phyloP scores from a whole-genome alignment of 805 yeast species.

The Cephaloascus albidus region DNA sequence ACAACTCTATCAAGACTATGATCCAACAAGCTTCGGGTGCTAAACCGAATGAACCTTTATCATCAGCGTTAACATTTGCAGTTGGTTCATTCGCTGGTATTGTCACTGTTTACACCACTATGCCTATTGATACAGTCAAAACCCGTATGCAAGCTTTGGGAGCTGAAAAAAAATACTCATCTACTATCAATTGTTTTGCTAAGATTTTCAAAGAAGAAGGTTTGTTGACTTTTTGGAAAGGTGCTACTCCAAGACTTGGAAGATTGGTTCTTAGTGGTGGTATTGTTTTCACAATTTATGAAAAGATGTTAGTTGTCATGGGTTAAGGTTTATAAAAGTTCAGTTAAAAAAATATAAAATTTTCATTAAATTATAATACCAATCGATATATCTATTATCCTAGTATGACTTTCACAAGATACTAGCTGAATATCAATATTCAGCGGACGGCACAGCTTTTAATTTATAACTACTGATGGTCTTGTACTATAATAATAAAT shows the following conservation, averaged over 20 bases:
- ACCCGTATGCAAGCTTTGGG: conserved; percentile 95
- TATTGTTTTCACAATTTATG: conserved; percentile 93
- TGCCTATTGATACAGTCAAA: conserved; percentile 94
- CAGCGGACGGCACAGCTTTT: too few species aligned
- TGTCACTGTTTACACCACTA: conserved; percentile 83
- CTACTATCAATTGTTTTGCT: conserved; percentile 76
- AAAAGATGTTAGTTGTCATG: conserved; percentile 67
- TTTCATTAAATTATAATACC: neutral
- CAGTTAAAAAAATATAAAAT: too few species aligned
- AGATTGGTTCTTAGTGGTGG: conserved; percentile 92
- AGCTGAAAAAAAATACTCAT: conserved; percentile 57
- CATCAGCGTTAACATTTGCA: conserved; percentile 71
- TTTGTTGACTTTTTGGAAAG: conserved; percentile 88
- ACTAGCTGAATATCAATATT: too few species aligned
- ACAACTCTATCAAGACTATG: conserved; percentile 75
- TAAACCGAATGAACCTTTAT: conserved; percentile 64
- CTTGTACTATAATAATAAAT: too few species aligned
- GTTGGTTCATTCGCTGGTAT: conserved; percentile 90
- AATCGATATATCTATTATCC: neutral
- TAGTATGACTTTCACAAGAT: too few species aligned
- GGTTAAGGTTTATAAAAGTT: conserved; percentile 12
- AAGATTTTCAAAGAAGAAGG: conserved; percentile 84
- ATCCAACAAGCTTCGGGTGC: conserved; percentile 62
- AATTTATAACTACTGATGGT: too few species aligned
- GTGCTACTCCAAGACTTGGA: conserved; percentile 95